A percentile compares a stretch with the other conserved stretches of the same genome.
Conservation (phyloP, 331 rosid genomes). For the Malus hybrid region DNA sequence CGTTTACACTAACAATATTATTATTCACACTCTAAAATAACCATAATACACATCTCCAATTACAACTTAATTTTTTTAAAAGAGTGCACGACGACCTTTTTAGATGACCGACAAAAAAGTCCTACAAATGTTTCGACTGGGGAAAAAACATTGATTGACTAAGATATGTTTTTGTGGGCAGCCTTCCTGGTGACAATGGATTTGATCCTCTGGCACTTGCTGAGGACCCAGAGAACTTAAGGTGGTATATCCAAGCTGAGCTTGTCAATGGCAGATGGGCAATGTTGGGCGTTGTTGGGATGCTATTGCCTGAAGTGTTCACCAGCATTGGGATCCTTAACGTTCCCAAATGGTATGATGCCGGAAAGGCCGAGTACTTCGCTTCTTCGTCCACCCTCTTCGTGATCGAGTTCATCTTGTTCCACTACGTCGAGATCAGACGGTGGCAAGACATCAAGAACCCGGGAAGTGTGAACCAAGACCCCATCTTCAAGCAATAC, state of each 20-base stretch:
- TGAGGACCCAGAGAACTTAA: slow-evolving; percentile 86
- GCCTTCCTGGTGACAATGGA: slow-evolving; percentile 95
- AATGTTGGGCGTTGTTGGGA: slow-evolving; percentile 86
- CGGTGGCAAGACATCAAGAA: slow-evolving; percentile 96
- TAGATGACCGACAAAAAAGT: not conserved
- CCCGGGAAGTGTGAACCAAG: slow-evolving; percentile 95
- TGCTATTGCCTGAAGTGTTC: slow-evolving; percentile 81
- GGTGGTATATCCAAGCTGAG: slow-evolving; percentile 85
- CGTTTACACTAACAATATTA: not conserved
- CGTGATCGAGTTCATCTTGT: slow-evolving; percentile 88
- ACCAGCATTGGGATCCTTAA: slow-evolving; percentile 63
- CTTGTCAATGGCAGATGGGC: slow-evolving; percentile 91
- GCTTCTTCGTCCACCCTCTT: slow-evolving; percentile 90
- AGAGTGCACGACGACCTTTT: not conserved
- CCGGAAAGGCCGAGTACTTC: slow-evolving; percentile 76
- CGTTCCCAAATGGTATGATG: slow-evolving; percentile 86
- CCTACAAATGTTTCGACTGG: not conserved
- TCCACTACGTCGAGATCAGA: slow-evolving; percentile 95
- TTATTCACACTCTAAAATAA: not conserved
- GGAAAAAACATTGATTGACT: not conserved
- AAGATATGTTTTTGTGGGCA: slow-evolving; percentile 12
- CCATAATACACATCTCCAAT: not conserved
- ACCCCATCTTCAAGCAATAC: slow-evolving; percentile 94
- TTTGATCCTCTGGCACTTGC: slow-evolving; percentile 88
- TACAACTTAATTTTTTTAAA: no score